Percentiles rank a stretch among this genome's conserved stretches.
Evolutionary conservation across 2,329 filamentous ascomycete species (phyloP).

Genomic region (Colletotrichum filicis): DNA sequence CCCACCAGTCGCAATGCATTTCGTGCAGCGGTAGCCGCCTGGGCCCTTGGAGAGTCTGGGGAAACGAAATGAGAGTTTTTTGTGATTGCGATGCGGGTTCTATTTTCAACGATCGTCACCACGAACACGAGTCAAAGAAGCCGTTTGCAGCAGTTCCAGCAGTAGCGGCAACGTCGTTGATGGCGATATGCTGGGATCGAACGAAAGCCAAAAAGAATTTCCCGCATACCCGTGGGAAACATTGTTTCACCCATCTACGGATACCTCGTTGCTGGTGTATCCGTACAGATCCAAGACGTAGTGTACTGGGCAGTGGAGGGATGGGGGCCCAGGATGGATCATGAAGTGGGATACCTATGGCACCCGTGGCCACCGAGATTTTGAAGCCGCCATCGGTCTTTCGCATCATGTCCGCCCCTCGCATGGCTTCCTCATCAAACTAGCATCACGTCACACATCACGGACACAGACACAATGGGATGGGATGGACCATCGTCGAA

Average conservation of each 20-base stretch:
- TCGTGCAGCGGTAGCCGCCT: neutral
- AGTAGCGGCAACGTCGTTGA: neutral
- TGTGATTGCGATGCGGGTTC: neutral
- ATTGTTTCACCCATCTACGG: slow-evolving; percentile 1
- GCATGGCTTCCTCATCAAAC: slow-evolving; percentile 28
- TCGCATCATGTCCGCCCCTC: neutral
- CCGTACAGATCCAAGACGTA: too few species aligned
- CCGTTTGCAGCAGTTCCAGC: slow-evolving; percentile 9
- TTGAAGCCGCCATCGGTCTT: neutral
- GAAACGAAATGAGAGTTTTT: slow-evolving; percentile 2
- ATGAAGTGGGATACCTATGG: neutral
- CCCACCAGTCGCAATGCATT: neutral
- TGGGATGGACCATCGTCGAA: neutral
- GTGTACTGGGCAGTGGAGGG: too few species aligned
- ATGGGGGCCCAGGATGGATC: neutral
- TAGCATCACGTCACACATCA: slow-evolving; percentile 24
- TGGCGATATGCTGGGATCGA: slow-evolving; percentile 6
- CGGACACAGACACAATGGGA: neutral
- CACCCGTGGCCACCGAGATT: neutral
- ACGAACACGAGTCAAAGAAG: neutral
- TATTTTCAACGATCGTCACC: neutral
- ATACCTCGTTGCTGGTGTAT: too few species aligned
- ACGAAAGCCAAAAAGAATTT: slow-evolving; percentile 16
- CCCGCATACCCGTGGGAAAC: slow-evolving; percentile 16
- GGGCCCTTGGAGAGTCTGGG: neutral